phyloP scores from a whole-genome alignment of 163 green algal genomes.

The Scenedesmus sp. region DNA sequence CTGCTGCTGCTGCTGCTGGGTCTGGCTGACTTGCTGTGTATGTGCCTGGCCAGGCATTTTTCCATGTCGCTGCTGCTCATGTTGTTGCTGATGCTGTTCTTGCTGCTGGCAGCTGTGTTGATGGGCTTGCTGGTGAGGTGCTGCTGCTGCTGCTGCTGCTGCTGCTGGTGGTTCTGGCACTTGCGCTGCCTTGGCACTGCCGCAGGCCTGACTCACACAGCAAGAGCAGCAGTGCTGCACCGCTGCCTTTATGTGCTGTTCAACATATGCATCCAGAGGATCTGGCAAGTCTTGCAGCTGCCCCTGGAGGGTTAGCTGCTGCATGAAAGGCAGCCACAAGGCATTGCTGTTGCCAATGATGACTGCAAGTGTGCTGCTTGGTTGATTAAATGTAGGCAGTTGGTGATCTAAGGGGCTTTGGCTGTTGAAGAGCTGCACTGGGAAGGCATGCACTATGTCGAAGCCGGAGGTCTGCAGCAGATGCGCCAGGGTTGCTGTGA shows the following conservation, averaged over 20 bases:
- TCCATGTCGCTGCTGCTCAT: not conserved
- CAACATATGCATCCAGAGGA: slow-evolving; percentile 45
- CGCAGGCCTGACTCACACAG: not conserved
- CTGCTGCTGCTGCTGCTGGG: not conserved
- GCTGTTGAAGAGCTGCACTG: slow-evolving; percentile 27
- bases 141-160: not conserved
- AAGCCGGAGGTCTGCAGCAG: not conserved
- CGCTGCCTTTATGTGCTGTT: not conserved
- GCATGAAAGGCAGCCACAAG: slow-evolving; percentile 36
- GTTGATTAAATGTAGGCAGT: slow-evolving; percentile 24
- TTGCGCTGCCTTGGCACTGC: not conserved
- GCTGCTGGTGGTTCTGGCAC: not conserved
- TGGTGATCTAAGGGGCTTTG: not conserved
- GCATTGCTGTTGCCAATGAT: slow-evolving; percentile 47
- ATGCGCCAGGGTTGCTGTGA: not conserved
- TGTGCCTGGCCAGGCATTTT: not conserved
- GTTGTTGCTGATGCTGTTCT: not conserved
- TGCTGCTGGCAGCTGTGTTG: not conserved
- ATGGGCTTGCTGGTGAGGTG: not conserved
- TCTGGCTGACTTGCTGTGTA: not conserved
- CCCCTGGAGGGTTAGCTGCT: not conserved
- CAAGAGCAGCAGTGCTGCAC: not conserved
- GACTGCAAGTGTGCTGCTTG: slow-evolving; percentile 19
- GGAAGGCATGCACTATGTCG: slow-evolving; percentile 33
- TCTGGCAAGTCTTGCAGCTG: not conserved